Conservation (phyloP, 1,284 basidiomycete species). For the Cerioporus squamosus region DNA sequence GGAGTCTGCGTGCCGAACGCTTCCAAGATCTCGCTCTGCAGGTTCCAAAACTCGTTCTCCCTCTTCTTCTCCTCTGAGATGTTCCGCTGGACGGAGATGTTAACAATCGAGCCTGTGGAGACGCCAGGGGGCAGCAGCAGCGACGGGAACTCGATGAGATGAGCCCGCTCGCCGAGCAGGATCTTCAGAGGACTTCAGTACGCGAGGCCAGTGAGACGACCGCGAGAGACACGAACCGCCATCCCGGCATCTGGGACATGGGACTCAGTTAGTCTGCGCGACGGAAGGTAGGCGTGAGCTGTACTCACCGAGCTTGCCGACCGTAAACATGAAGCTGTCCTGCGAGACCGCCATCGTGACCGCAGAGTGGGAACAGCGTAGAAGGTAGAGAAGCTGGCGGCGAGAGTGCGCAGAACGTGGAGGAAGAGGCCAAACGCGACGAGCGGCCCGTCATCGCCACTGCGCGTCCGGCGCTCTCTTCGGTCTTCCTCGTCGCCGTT, state of each 20-base stretch:
- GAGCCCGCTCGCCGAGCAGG: conserved; percentile 88
- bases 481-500: background rate
- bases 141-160: conserved; percentile 95
- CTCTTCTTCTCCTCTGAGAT: conserved; percentile 79
- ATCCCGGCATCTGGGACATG: conserved; percentile 71
- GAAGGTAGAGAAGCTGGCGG: background rate
- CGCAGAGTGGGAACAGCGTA: background rate
- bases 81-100: conserved; percentile 91
- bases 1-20: conserved; percentile 77
- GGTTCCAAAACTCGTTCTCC: conserved; percentile 78
- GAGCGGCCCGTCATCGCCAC: background rate
- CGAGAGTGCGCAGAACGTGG: background rate
- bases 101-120: conserved; percentile 93
- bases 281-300: background rate
- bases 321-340: conserved; percentile 69
- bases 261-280: background rate
- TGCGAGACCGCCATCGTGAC: conserved; percentile 37
- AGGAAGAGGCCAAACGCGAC: background rate
- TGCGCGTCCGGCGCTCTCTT: background rate
- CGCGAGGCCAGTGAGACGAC: background rate
- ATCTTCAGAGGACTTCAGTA: conserved; percentile 54
- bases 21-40: conserved; percentile 81
- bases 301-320: conserved; percentile 69
- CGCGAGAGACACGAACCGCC: conserved; percentile 57
- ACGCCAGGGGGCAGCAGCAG: conserved; percentile 89